Base-by-base conservation (phyloP, 768 basidiomycete genomes). In the Heimioporus sp. region DNA sequence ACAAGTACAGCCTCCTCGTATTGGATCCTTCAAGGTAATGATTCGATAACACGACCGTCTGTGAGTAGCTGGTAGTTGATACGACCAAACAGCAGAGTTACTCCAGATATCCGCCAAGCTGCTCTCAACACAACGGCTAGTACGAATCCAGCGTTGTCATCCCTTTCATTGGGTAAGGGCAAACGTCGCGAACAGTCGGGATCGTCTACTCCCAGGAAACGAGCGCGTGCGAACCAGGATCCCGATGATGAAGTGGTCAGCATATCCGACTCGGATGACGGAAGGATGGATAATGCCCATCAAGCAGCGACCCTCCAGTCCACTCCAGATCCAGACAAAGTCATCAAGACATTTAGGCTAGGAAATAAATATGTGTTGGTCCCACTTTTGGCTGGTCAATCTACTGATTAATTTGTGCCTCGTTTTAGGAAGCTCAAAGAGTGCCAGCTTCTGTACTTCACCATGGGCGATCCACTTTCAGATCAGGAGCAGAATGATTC, bases 371-470 rank as follows among this genome's bases (percentile, higher is more conserved):
- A 46, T 15, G 73, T 66, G 85, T 80, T 36, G 62, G 79, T 70
- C 20, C n/a, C 43, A n/a, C 11, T 43, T 52, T 45, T 17, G 21
- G 30, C 4, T 32, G 7, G 38, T 46, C 43, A 21, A 43, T 24
- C 13, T 10, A 39, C 9, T 16, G 12, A 30, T 50, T 20, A 21
- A 47, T 38, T 17, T 43, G 28, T 19, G 2, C 15, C 15, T 37
- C 20, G 13, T 50, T 53, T 16, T 37, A 70, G 70, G 54, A 57
- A 51, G 38, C 61, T 76, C 58, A 72, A 80, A 52, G 76, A 86
- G 41, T 93, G 90, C 63, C 93, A 97, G 65, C 80, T 96, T 16
- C 73, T 97, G 30, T 87, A 84, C 61, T 93, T 94, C 59, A 87
- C 90, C 1, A 78, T 93, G 71, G 77, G 74, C 0, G 72, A 76